Conservation (phyloP, 495 filamentous ascomycete genomes). For the Penicillium flavigenum region DNA sequence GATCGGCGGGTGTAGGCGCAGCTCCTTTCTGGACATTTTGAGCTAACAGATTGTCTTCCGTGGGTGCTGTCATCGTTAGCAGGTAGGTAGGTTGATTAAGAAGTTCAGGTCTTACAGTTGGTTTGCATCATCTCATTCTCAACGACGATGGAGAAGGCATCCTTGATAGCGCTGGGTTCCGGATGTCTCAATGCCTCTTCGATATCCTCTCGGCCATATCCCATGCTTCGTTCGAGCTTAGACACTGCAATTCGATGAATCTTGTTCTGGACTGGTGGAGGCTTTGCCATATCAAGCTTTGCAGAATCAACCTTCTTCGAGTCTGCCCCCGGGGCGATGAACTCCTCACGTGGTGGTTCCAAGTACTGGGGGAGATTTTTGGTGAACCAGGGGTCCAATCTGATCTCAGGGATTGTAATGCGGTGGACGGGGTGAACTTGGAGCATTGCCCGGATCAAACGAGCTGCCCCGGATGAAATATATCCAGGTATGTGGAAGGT, state of each 20-base stretch:
- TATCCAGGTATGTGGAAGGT: conserved; percentile 86
- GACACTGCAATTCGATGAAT: conserved; percentile 88
- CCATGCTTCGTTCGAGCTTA: conserved; percentile 96
- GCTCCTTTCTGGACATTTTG: conserved; percentile 26
- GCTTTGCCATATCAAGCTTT: conserved; percentile 73
- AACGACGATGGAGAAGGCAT: conserved; percentile 95
- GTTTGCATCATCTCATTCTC: conserved; percentile 98
- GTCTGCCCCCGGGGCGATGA: conserved; percentile 88
- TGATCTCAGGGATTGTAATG: conserved; percentile 90
- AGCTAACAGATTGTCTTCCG: conserved; percentile 42
- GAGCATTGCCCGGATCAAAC: conserved; percentile 88
- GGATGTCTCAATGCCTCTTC: conserved; percentile 87
- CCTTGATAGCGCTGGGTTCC: conserved; percentile 96
- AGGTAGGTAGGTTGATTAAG: neutral
- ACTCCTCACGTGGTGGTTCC: conserved; percentile 86
- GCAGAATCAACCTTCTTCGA: conserved; percentile 80
- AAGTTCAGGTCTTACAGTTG: conserved; percentile 60
- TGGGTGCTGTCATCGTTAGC: conserved; percentile 38
- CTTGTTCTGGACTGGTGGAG: conserved; percentile 75
- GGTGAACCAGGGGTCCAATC: conserved; percentile 92
- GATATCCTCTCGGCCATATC: conserved; percentile 91
- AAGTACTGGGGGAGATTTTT: conserved; percentile 83
- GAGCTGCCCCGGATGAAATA: conserved; percentile 79
- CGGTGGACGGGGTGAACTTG: conserved; percentile 92
- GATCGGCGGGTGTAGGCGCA: conserved; percentile 22